Percentiles rank a stretch among this genome's conserved stretches.
Evolutionary conservation across 805 yeast species (phyloP).

Genomic region (Scheffersomyces ergatensis): DNA sequence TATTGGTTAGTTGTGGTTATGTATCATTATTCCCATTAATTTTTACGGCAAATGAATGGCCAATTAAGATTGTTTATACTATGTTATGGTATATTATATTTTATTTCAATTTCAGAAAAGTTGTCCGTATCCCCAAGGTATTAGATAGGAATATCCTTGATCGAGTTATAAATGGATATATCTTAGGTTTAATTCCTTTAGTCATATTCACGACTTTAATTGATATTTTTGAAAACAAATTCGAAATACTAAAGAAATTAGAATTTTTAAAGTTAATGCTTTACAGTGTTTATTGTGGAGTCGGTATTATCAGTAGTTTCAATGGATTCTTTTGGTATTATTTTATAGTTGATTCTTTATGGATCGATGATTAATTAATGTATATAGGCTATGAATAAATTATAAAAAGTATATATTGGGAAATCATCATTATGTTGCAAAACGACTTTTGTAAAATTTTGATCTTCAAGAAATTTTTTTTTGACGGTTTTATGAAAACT

Average conservation of each 20-base stretch:
- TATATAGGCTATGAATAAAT: neutral
- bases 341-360: conserved; percentile 71
- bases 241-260: conserved; percentile 51
- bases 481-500: too few species aligned
- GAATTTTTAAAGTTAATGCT: conserved; percentile 80
- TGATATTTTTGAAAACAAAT: conserved; percentile 56
- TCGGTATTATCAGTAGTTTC: conserved; percentile 87
- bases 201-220: conserved; percentile 42
- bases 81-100: conserved; percentile 82
- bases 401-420: too few species aligned
- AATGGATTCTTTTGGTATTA: conserved; percentile 85
- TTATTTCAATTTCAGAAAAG: conserved; percentile 68
- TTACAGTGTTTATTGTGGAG: conserved; percentile 79
- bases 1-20: conserved; percentile 76
- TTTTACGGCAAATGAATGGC: conserved; percentile 75
- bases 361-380: conserved; percentile 6
- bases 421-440: too few species aligned
- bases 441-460: too few species aligned
- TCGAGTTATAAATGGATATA: conserved; percentile 63
- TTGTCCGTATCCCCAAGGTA: conserved; percentile 53
- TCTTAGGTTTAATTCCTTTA: conserved; percentile 65
- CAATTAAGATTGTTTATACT: conserved; percentile 74
- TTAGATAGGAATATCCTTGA: conserved; percentile 48
- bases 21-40: conserved; percentile 86
- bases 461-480: too few species aligned